Base-by-base conservation (phyloP, 345 rosid species). In the Linum lewisii region DNA sequence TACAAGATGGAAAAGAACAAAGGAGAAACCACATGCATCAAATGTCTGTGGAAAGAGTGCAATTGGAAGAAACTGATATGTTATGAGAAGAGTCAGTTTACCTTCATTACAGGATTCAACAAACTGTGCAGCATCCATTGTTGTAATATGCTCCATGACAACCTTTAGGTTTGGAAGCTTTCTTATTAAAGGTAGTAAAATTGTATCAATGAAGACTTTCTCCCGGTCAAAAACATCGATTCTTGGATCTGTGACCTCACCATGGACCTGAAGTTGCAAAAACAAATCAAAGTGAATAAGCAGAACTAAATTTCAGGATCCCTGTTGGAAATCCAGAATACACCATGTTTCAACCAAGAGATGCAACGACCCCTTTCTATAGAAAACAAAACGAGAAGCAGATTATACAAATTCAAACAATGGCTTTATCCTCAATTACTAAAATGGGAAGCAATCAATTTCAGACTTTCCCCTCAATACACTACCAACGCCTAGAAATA, bases 111-210 rank as follows among this genome's bases (percentile, higher is more conserved):
- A 81, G 64, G 96, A 91, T 65, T 86, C 84, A 49, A 91, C 87
- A 75, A 87, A 90, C 25, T 63, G 78, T 68, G 73, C 96, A 42
- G 97, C 97, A 72, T 90, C 97, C 74, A 75, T 58, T 24, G 98
- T 88, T 21, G 98, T 91, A 60, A 91, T 82, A 66, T 91, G 98
- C 78, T 91, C 96, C 95, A 90, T 88, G 44, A 88, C 96, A 61
- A 91, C 75, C 71, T 86, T 88, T 51, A 91, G 72, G 63, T 44
- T 73, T 16, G 98, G 95, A 68, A 91, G 81, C 72, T 75, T 84
- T 69, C 77, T 76, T 53, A 85, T 78, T 34, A 87, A 70, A 75
- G 97, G 97, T 59, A 67, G 80, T 52, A 87, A 71, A 71, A 90
- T 74, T 24, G 88, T 84, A 68, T 86, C 85, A 51, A 91, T 88